phyloP scores from a whole-genome alignment of 108 stramenopile species.

The Skeletonema tropicum region DNA sequence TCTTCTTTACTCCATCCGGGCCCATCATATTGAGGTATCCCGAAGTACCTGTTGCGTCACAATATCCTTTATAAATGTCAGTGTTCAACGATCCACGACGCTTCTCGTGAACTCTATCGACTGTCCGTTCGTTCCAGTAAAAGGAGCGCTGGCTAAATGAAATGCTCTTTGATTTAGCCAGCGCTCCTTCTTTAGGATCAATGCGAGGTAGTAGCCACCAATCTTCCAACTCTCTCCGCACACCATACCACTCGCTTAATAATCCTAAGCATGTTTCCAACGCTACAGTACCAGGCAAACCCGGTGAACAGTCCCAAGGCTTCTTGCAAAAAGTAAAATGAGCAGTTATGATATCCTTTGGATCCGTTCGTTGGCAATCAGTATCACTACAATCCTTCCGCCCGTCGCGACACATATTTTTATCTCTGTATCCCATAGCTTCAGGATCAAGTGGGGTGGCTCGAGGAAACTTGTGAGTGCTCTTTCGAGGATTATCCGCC shows the following conservation, averaged over 20 bases:
- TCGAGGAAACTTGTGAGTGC: conserved; percentile 38
- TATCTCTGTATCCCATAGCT: conserved; percentile 44
- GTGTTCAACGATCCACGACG: conserved; percentile 10
- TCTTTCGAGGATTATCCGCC: conserved; percentile 60
- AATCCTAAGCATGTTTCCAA: conserved; percentile 38
- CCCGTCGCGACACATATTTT: conserved; percentile 48
- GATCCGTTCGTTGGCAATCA: conserved; percentile 54
- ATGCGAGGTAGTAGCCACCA: conserved; percentile 35
- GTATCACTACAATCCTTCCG: conserved; percentile 53
- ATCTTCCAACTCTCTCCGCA: conserved; percentile 53
- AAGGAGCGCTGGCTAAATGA: conserved; percentile 6
- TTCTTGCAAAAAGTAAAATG: conserved; percentile 78
- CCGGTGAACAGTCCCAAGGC: conserved; percentile 62
- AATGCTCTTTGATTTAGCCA: too few relatives aligned
- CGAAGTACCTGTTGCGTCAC: conserved; percentile 7
- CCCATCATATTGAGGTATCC: conserved; percentile 20
- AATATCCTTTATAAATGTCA: conserved; percentile 19
- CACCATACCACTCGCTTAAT: conserved; percentile 44
- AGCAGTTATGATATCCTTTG: conserved; percentile 49
- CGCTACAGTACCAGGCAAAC: conserved; percentile 41
- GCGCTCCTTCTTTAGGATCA: not conserved
- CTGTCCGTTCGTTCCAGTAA: conserved; percentile 26
- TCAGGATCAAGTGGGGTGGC: conserved; percentile 45
- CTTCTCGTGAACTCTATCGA: conserved; percentile 4
- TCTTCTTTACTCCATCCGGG: conserved; percentile 10